Percentiles rank a stretch among this genome's conserved stretches.
Conservation (phyloP, 2,329 filamentous ascomycete species). For the Phyllosticta citribraziliensis region DNA sequence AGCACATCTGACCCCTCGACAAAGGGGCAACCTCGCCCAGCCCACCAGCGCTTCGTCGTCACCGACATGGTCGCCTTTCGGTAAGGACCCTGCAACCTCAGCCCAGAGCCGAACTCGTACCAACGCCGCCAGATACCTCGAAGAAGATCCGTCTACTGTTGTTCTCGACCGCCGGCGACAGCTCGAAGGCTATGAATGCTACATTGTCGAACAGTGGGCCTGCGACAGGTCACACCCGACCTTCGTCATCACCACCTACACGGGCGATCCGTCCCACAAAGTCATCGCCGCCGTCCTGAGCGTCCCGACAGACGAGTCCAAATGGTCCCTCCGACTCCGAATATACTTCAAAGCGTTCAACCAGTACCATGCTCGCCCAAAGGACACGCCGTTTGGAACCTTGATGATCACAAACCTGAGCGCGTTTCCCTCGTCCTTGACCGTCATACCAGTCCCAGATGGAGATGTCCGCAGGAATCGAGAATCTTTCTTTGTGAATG, state of each 20-base stretch:
- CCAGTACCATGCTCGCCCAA: conserved; percentile 74
- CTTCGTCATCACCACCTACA: conserved; percentile 86
- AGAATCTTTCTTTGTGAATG: conserved; percentile 84
- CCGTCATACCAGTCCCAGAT: conserved; percentile 81
- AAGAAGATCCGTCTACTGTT: conserved; percentile 68
- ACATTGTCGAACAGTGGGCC: conserved; percentile 95
- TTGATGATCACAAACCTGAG: conserved; percentile 92
- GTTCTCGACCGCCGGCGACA: conserved; percentile 62
- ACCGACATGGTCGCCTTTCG: conserved; percentile 57
- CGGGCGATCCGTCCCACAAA: conserved; percentile 69
- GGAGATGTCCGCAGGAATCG: conserved; percentile 75
- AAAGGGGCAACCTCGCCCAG: conserved; percentile 19
- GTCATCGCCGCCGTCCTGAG: conserved; percentile 73
- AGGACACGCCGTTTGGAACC: conserved; percentile 71
- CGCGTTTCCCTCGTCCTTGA: conserved; percentile 82
- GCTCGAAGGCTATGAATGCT: conserved; percentile 80
- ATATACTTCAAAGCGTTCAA: conserved; percentile 81
- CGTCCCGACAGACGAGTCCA: conserved; percentile 67
- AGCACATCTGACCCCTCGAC: background rate
- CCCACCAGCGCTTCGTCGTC: conserved; percentile 51
- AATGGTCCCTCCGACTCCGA: conserved; percentile 70
- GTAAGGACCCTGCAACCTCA: conserved; percentile 14
- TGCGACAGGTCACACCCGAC: conserved; percentile 86
- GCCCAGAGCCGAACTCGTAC: background rate
- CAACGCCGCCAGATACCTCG: conserved; percentile 49